Evolutionary conservation across 257 asterid species (phyloP), one percentile per base, ranked within the genome.

Genomic region (Nemophila menziesii): DNA sequence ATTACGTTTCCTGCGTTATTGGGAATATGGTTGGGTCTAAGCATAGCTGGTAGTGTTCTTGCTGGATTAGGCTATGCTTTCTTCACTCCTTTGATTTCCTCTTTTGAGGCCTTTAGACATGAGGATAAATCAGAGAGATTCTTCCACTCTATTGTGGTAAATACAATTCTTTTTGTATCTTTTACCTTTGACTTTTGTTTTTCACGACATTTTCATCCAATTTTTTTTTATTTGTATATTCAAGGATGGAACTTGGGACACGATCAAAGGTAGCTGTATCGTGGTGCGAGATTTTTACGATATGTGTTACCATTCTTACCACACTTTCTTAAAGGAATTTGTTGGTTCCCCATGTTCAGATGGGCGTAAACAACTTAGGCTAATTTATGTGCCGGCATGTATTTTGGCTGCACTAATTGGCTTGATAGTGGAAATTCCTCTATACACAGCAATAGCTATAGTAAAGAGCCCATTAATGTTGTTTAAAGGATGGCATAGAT

Each of bases 221-320:
- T 18, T 41, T 22, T 18, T 2, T 1, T 5, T 16, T 16, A 16
- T 40, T 22, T 22, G 11, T 8, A 5, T 15, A 20, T 21, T 69
- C 54, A 46, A 86, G 97, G 97, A 87, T 49, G 97, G 97, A 56
- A 87, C 97, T 12, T 79, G 79, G 97, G 87, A 63, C 24, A 78
- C 93, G 19, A 71, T 87, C 63, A 75, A 66, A 64, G 95, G 92
- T 42, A 73, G 95, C 67, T 87, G 93, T 55, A 87, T 79, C 0
- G 93, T 78, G 21, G 95, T 87, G 56, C 76, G 81, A 33, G 97
- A 87, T 77, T 87, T 77, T 53, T 80, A 68, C 18, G 97, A 87
- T 65, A n/a, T 87, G 14, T 82, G 97, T 55, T 71, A 66, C 46
- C 77, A 75, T 61, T 82, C 97, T 15, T 87, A 75, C 56, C 82